Conservation (phyloP, 1,284 basidiomycete species). For the Tylopilus sp. region DNA sequence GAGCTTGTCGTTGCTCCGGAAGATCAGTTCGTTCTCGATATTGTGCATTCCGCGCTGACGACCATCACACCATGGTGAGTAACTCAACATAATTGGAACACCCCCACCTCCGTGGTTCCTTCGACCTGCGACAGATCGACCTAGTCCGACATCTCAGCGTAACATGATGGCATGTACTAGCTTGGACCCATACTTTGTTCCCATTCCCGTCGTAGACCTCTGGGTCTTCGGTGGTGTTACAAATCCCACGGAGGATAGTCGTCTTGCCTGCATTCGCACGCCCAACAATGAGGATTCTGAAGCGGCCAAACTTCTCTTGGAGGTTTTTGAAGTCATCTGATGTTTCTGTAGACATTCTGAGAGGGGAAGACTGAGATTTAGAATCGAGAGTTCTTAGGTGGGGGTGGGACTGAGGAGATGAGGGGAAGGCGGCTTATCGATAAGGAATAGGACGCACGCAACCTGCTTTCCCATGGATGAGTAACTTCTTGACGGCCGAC, state of each 20-base stretch:
- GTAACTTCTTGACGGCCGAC: no score
- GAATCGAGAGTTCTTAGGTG: no score
- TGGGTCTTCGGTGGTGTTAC: constrained; percentile 4
- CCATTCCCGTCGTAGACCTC: constrained; percentile 4
- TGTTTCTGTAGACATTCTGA: no score
- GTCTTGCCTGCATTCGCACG: constrained; percentile 12
- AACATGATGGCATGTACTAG: not conserved
- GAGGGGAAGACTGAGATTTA: no score
- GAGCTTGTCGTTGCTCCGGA: not conserved
- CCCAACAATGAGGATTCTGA: constrained; percentile 1
- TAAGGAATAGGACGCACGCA: no score
- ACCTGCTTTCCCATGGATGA: no score
- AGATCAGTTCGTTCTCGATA: not conserved
- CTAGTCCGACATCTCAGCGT: not conserved
- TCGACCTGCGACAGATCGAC: not conserved
- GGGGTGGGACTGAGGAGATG: no score
- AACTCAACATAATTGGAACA: no score
- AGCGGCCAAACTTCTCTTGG: no score
- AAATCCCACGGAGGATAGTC: constrained; percentile 10
- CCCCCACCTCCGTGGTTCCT: not conserved
- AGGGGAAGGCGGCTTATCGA: no score
- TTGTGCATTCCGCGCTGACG: not conserved
- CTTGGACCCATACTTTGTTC: not conserved
- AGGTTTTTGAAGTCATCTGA: no score
- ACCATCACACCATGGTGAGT: not conserved